These are phyloP conservation scores for Fusarium anguioides DNA, from an alignment of 2,329 filamentous ascomycete species.

Conservation along the genomic window DNA sequence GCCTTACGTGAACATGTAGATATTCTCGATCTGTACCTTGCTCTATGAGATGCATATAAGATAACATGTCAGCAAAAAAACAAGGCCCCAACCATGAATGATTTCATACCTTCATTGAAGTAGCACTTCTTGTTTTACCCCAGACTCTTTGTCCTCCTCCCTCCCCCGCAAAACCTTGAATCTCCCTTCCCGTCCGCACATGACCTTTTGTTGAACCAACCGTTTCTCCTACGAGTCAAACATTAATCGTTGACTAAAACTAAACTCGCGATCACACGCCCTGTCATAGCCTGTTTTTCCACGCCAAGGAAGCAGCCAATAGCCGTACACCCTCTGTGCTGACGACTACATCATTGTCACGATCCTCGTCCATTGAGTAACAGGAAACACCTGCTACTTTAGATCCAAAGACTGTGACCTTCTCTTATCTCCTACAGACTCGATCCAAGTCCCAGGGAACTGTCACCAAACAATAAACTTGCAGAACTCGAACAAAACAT, in stretches of 20 bases:
- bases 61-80: constrained; percentile 1
- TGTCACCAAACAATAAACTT: neutral
- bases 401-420: neutral
- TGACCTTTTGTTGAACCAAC: constrained; percentile 36
- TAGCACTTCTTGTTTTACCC: constrained; percentile 3
- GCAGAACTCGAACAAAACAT: neutral
- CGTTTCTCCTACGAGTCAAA: constrained; percentile 29
- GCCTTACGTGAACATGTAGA: constrained; percentile 6
- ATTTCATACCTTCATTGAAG: neutral
- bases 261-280: constrained; percentile 41
- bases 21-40: constrained; percentile 6
- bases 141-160: constrained; percentile 13
- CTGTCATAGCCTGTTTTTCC: constrained; percentile 35
- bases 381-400: constrained; percentile 2
- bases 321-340: constrained; percentile 38
- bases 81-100: neutral
- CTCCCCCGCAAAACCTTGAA: constrained; percentile 30
- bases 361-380: constrained; percentile 16
- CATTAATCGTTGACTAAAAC: constrained; percentile 27
- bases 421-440: neutral
- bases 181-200: constrained; percentile 29
- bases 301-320: constrained; percentile 38
- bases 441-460: neutral
- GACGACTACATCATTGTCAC: constrained; percentile 37
- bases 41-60: constrained; percentile 21